Evolutionary conservation across 2,329 filamentous ascomycete genomes (phyloP), one percentile per base, ranked within the genome.

Genomic region (Colletotrichum lini): DNA sequence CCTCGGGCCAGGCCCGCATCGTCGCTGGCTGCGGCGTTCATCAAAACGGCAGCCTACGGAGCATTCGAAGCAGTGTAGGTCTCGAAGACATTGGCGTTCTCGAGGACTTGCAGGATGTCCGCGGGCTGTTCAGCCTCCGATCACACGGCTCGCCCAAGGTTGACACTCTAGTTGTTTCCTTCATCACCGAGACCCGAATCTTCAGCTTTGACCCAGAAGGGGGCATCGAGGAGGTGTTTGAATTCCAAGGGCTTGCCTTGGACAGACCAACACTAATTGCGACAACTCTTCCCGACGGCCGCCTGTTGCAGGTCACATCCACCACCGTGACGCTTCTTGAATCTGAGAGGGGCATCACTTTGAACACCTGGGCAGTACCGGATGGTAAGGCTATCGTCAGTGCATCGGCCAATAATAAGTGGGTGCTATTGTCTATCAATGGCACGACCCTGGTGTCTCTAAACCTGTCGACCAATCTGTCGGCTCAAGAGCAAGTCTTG

Each of bases 1-100:
- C 95, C 0, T 98, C 96, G 0, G 96, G 96, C 0, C 96, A 99
- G 81, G 95, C 96, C 56, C 90, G 95, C 49, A 93, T 99, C 72
- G 94, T 99, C 13, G 95, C 96, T 2, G 96, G 95, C 0, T 98
- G 95, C 66, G 96, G 96, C 38, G 95, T 94, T 0, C 96, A 94
- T 78, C 91, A 93, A 74, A 94, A 98, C 77, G 96, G 96, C 21
- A 96, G 93, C 67, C 83, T 99, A 64, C 88, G 96, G 72, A 98
- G 94, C 78, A 94, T 99, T 26, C 89, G 96, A 65, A 98, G 96
- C 79, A 97, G 96, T 60, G 95, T 99, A 61, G 95, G 95, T 0
- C 88, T 98, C 62, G 94, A 98, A 79, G 94, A 98, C 67, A 83
- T 95, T 18, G 96, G 95, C 23, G 87, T 96, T 6, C 84, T 98